Evolutionary conservation across 2,329 filamentous ascomycete genomes (phyloP).

Genomic region (Nigrospora sphaerica): DNA sequence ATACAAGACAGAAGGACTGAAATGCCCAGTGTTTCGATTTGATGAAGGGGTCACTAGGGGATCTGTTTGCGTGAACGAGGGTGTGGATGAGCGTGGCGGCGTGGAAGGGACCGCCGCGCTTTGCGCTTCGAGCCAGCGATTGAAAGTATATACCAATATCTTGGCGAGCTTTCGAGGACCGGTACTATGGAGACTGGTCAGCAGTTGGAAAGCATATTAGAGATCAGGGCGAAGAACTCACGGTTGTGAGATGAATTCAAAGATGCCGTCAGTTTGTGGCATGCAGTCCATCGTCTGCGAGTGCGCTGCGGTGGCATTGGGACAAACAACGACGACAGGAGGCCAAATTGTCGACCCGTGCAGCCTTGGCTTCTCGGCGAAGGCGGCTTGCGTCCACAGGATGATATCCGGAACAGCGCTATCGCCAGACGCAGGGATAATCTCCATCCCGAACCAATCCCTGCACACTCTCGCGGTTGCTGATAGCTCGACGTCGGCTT

Average conservation of each 20-base stretch:
- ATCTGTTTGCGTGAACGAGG: too few relatives aligned
- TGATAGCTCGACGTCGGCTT: background rate
- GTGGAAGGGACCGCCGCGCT: background rate
- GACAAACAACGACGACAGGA: background rate
- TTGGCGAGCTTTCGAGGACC: slow-evolving; percentile 1
- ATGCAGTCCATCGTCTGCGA: background rate
- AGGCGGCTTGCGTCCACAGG: background rate
- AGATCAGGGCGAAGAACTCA: background rate
- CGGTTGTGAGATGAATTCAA: slow-evolving; percentile 1
- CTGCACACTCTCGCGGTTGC: background rate
- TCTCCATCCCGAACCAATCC: background rate
- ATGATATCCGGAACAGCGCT: background rate
- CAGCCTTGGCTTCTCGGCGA: background rate
- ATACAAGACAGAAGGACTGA: background rate
- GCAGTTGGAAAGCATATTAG: background rate
- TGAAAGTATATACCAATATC: background rate
- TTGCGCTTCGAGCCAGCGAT: slow-evolving; percentile 1
- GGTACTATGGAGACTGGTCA: background rate
- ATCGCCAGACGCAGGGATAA: background rate
- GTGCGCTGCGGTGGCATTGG: background rate
- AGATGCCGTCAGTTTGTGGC: background rate
- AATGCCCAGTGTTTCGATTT: too few relatives aligned
- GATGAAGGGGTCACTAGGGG: too few relatives aligned
- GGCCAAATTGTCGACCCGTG: slow-evolving; percentile 3
- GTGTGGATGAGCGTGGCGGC: too few relatives aligned